phyloP scores from a whole-genome alignment of 176 grass and related monocot species.

The Melocanna baccifera region DNA sequence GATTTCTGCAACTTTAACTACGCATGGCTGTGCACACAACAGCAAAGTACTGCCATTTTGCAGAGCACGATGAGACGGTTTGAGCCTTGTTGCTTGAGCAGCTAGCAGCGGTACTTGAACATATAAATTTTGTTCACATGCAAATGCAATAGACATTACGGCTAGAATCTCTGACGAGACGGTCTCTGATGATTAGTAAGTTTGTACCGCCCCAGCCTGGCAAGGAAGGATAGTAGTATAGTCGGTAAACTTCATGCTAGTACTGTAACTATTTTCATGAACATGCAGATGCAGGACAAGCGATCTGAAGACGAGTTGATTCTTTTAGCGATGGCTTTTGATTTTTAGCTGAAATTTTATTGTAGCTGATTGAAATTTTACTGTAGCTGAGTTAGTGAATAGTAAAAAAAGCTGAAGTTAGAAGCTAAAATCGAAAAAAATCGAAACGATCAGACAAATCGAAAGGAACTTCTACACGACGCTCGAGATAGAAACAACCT shows the following conservation, averaged over 20 bases:
- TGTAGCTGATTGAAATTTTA: no score
- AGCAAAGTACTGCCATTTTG: background rate
- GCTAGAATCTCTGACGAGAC: background rate
- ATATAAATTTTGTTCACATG: background rate
- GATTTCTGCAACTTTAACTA: background rate
- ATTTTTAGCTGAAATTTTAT: no score
- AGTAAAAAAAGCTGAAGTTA: no score
- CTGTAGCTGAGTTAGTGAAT: no score
- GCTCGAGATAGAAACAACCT: no score
- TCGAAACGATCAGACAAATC: no score
- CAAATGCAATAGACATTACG: background rate
- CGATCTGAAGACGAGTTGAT: no score
- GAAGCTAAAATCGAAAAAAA: no score
- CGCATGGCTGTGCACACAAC: background rate
- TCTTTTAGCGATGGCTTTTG: no score
- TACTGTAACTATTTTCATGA: no score
- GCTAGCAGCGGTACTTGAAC: background rate
- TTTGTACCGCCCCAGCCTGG: background rate
- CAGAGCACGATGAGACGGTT: slow-evolving; percentile 1
- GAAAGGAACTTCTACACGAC: no score
- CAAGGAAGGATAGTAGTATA: background rate
- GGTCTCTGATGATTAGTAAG: background rate
- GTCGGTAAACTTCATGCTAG: background rate
- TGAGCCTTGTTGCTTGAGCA: background rate
- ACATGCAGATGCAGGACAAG: no score